phyloP scores from a whole-genome alignment of 2,329 filamentous ascomycete genomes.

The Rhinocladiella similis region DNA sequence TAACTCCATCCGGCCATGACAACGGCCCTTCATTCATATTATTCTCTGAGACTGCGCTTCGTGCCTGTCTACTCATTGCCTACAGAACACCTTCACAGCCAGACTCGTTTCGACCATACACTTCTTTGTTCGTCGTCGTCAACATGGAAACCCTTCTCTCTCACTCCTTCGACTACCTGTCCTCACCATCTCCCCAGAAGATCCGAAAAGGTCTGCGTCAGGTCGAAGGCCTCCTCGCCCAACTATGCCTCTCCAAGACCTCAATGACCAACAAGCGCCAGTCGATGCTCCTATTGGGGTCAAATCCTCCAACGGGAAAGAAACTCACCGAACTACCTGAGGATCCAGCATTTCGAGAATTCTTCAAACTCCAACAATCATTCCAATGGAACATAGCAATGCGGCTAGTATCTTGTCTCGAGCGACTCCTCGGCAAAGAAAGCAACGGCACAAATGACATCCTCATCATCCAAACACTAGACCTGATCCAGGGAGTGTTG shows the following conservation, averaged over 20 bases:
- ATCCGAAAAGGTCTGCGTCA: constrained; percentile 92
- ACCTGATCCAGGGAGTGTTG: constrained; percentile 83
- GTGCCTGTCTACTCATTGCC: background rate
- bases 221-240: constrained; percentile 88
- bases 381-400: constrained; percentile 97
- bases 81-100: background rate
- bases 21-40: background rate
- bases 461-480: constrained; percentile 82
- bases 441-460: constrained; percentile 81
- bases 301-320: constrained; percentile 53
- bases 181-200: constrained; percentile 84
- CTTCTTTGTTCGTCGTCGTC: background rate
- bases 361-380: constrained; percentile 93
- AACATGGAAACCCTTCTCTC: constrained; percentile 89
- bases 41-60: no score
- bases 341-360: constrained; percentile 90
- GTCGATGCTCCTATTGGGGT: constrained; percentile 42
- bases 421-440: constrained; percentile 79
- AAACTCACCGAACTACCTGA: constrained; percentile 68
- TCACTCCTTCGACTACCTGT: constrained; percentile 93
- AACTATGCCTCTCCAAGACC: constrained; percentile 77
- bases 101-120: background rate
- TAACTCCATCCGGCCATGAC: constrained; percentile 17
- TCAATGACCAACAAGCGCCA: constrained; percentile 42
- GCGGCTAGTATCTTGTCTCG: constrained; percentile 80